Conservation (phyloP, 257 asterid genomes). For the Nicotiana benthamiana region DNA sequence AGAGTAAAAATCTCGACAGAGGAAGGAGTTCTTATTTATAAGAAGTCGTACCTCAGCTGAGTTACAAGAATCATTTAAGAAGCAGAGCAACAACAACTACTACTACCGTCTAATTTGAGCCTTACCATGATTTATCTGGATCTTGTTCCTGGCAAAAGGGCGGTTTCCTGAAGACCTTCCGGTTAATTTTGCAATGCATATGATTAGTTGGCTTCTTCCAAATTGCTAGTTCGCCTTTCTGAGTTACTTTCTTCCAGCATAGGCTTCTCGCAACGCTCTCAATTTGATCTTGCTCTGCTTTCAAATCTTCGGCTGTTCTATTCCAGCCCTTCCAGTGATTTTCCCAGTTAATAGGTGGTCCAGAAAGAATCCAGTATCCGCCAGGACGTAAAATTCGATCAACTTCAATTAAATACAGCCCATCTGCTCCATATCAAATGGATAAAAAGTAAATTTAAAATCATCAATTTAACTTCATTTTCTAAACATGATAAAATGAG, state of each 20-base stretch:
- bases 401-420: conserved; percentile 78
- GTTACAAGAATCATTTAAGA: too few relatives aligned
- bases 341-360: conserved; percentile 91
- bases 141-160: conserved; percentile 53
- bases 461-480: too few relatives aligned
- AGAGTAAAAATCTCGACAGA: too few relatives aligned
- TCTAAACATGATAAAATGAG: not conserved
- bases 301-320: conserved; percentile 46
- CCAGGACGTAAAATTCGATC: conserved; percentile 90
- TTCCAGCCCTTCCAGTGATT: conserved; percentile 81
- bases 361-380: conserved; percentile 92
- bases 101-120: too few relatives aligned
- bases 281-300: conserved; percentile 55
- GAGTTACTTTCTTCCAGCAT: conserved; percentile 79
- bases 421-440: conserved; percentile 40
- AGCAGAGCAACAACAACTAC: too few relatives aligned
- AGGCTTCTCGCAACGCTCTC: conserved; percentile 67
- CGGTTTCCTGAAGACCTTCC: conserved; percentile 63
- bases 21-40: too few relatives aligned
- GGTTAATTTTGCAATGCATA: conserved; percentile 48
- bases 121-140: conserved; percentile 88
- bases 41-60: too few relatives aligned
- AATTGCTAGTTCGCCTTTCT: conserved; percentile 64
- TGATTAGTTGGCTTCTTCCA: conserved; percentile 92
- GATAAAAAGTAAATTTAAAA: not conserved